Base-by-base conservation (phyloP, 495 filamentous ascomycete species). In the Daldinia vernicosa region DNA sequence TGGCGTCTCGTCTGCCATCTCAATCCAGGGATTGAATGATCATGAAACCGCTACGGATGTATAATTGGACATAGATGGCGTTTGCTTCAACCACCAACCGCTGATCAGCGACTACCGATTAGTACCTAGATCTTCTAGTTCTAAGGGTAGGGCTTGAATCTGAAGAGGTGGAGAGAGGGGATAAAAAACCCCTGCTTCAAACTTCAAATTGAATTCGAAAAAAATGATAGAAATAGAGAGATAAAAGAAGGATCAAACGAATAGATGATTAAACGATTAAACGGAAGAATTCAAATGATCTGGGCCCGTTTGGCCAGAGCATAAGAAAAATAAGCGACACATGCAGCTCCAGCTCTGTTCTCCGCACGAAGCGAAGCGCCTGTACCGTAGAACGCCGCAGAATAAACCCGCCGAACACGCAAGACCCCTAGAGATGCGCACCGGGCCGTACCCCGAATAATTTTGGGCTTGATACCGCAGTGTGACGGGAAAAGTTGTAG, bases 1-100 rank as follows among this genome's bases (percentile, higher is more conserved):
- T 22, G 63, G 54, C 56, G 67, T 68, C 47, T 69, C 45, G 22
- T 69, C 69, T 55, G 71, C 68, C 75, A 77, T 77, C n/a, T 68
- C 61, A 57, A 39, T 35, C 60, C 22, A 57, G 26, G 50, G 12
- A 30, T 9, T 28, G 50, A 53, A 30, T 15, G 50, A 3, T 53
- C 50, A 53, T 53, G 26, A 15, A 53, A 30, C 15, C 15, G 14
- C 24, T 53, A 24, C 14, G 12, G 55, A 33, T 22, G 50, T 51
- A 59, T 60, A 59, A 24, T 52, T 12, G 43, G 61, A 17, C 50
- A 35, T 57, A 60, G 43, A 59, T 43, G 28, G 47, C 56, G 37
- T 6, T 52, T 50, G 63, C 26, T 32, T n/a, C 28, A 45, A 53
- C 32, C 53, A 22, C 11, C 40, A 70, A 52, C 53, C 52, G 24